A percentile compares a stretch with the other conserved stretches of the same genome.
These are phyloP conservation scores for Penicillium sp. DNA, from an alignment of 2,329 filamentous ascomycete genomes.

Conservation along the genomic window DNA sequence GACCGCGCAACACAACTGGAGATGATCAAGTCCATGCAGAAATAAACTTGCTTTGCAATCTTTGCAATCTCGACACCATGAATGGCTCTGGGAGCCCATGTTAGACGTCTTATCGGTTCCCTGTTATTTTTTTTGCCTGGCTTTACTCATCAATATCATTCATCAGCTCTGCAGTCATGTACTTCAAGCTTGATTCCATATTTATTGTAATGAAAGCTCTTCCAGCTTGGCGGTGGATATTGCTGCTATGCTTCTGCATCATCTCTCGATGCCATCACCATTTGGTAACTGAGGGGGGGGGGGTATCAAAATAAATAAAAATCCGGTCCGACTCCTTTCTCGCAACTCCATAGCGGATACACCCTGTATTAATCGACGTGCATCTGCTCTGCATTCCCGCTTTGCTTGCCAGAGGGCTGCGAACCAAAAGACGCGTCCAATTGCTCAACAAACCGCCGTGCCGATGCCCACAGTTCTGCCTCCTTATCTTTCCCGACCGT, in stretches of 20 bases:
- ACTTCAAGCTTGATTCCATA: not conserved
- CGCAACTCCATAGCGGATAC: not conserved
- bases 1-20: slow-evolving; percentile 85
- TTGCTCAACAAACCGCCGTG: slow-evolving; percentile 55
- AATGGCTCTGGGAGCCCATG: slow-evolving; percentile 6
- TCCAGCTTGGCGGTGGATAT: not conserved
- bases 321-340: slow-evolving; percentile 40
- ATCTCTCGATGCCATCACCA: slow-evolving; percentile 29
- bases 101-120: slow-evolving; percentile 4
- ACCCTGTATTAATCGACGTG: slow-evolving; percentile 35
- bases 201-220: not conserved
- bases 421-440: slow-evolving; percentile 23
- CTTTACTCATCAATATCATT: not conserved
- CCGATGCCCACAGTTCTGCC: slow-evolving; percentile 70
- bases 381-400: slow-evolving; percentile 35
- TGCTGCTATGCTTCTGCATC: slow-evolving; percentile 15
- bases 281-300: slow-evolving; percentile 3
- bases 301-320: slow-evolving; percentile 12
- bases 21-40: slow-evolving; percentile 67
- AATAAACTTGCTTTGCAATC: slow-evolving; percentile 23
- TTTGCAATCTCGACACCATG: not conserved
- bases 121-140: slow-evolving; percentile 18
- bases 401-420: slow-evolving; percentile 11
- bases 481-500: slow-evolving; percentile 82
- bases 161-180: not conserved